Conservation (phyloP, 2,329 filamentous ascomycete genomes). For the Lachnellula occidentalis region DNA sequence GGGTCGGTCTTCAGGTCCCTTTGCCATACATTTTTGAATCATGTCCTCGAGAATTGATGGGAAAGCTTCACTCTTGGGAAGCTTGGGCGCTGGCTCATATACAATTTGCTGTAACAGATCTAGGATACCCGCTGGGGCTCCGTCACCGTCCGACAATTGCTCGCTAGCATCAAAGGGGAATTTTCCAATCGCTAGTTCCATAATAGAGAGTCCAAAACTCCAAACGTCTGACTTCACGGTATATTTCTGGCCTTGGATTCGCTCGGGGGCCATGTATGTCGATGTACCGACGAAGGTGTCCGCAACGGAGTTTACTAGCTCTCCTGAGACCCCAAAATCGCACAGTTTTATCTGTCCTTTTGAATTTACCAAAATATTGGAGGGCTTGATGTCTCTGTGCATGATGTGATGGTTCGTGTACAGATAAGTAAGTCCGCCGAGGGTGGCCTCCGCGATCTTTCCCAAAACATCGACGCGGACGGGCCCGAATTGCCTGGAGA, state of each 20-base stretch:
- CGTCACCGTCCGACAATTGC: conserved; percentile 65
- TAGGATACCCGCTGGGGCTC: conserved; percentile 87
- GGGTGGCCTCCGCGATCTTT: conserved; percentile 93
- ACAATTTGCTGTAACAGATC: conserved; percentile 97
- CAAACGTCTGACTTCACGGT: conserved; percentile 98
- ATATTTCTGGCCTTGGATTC: conserved; percentile 95
- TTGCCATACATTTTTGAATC: conserved; percentile 91
- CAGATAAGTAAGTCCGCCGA: conserved; percentile 89
- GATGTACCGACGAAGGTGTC: conserved; percentile 98
- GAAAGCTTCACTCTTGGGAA: conserved; percentile 97
- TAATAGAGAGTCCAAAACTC: conserved; percentile 92
- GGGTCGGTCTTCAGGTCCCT: conserved; percentile 80
- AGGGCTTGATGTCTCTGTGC: conserved; percentile 98
- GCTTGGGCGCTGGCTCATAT: conserved; percentile 84
- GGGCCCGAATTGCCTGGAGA: conserved; percentile 91
- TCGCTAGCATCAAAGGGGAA: conserved; percentile 85
- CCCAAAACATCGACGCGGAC: conserved; percentile 93
- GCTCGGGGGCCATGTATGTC: conserved; percentile 98
- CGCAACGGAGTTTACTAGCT: conserved; percentile 94
- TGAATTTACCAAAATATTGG: conserved; percentile 95
- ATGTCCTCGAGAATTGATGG: conserved; percentile 92
- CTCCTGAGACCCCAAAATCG: conserved; percentile 97
- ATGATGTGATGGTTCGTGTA: conserved; percentile 96
- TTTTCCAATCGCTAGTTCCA: conserved; percentile 96
- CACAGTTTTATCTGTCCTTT: conserved; percentile 93